phyloP scores from a whole-genome alignment of 331 rosid genomes.

The Rosa hybrid region DNA sequence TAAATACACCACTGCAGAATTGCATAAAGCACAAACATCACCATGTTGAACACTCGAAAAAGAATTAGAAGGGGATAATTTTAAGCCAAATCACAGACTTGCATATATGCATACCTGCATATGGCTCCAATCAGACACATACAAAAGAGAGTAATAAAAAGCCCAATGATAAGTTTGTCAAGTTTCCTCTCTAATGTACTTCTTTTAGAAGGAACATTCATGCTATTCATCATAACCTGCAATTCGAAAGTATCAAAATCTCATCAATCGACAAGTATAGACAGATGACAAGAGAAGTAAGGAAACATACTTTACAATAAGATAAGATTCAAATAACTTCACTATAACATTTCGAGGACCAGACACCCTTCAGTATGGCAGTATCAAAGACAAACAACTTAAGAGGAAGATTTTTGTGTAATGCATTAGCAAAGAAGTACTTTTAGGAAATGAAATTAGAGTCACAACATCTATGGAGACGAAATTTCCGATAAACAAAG shows the following conservation, averaged over 20 bases:
- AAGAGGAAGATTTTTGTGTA: neutral
- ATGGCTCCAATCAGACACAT: slow-evolving; percentile 90
- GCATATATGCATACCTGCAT: slow-evolving; percentile 62
- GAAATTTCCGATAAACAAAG: neutral
- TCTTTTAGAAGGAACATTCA: slow-evolving; percentile 98
- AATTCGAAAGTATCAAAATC: slow-evolving; percentile 23
- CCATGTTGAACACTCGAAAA: slow-evolving; percentile 15
- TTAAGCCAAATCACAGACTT: slow-evolving; percentile 11
- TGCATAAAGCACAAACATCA: slow-evolving; percentile 33
- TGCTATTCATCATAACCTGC: slow-evolving; percentile 99
- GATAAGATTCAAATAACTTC: neutral
- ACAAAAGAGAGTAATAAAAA: slow-evolving; percentile 69
- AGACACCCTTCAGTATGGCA: slow-evolving; percentile 8
- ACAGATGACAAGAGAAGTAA: slow-evolving; percentile 16
- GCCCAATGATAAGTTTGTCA: slow-evolving; percentile 83
- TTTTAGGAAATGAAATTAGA: neutral
- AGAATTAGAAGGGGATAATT: neutral
- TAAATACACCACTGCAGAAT: slow-evolving; percentile 77
- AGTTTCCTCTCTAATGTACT: slow-evolving; percentile 97
- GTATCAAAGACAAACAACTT: neutral
- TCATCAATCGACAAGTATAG: slow-evolving; percentile 25
- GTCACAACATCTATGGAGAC: neutral
- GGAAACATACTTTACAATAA: slow-evolving; percentile 7
- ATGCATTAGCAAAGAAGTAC: neutral
- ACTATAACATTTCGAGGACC: neutral